Percentiles rank a stretch among this genome's conserved stretches.
phyloP scores from a whole-genome alignment of 2,329 filamentous ascomycete species.

The Pseudogymnoascus sp. region DNA sequence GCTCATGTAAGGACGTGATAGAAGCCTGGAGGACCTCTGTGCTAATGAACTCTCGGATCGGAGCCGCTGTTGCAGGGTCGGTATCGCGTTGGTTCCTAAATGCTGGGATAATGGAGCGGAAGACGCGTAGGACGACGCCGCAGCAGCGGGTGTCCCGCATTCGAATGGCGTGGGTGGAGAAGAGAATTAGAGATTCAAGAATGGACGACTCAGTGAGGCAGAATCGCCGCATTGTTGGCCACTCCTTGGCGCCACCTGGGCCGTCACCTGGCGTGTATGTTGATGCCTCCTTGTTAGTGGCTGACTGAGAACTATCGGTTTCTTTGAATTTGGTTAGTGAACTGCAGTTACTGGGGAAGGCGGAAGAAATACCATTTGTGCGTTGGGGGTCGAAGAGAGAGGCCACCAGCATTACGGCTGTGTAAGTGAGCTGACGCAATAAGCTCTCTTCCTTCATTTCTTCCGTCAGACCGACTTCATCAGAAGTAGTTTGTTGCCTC shows the following conservation, averaged over 20 bases:
- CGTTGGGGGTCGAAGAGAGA: constrained; percentile 74
- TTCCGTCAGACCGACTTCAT: constrained; percentile 74
- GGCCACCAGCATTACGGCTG: constrained; percentile 84
- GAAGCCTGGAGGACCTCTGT: constrained; percentile 83
- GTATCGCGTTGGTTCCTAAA: constrained; percentile 39
- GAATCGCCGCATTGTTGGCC: constrained; percentile 67
- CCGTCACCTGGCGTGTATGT: constrained; percentile 19
- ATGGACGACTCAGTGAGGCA: constrained; percentile 71
- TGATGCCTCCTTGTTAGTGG: constrained; percentile 24
- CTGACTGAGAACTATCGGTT: not conserved
- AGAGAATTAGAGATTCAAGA: constrained; percentile 81
- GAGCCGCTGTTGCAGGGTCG: constrained; percentile 31
- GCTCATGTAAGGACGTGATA: constrained; percentile 84
- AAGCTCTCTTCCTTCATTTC: constrained; percentile 99
- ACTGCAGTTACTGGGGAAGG: not conserved
- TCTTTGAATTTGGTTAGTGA: constrained; percentile 9
- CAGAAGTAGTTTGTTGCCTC: constrained; percentile 53
- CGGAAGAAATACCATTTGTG: constrained; percentile 44
- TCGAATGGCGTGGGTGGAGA: constrained; percentile 82
- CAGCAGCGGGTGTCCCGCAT: constrained; percentile 88
- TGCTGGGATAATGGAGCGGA: constrained; percentile 75
- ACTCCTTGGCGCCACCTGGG: constrained; percentile 29
- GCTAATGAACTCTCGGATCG: constrained; percentile 82
- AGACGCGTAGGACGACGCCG: constrained; percentile 75
- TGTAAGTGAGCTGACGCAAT: constrained; percentile 83